These are phyloP conservation scores for Penicillium alfredii DNA, from an alignment of 495 filamentous ascomycete genomes.

Conservation along the genomic window DNA sequence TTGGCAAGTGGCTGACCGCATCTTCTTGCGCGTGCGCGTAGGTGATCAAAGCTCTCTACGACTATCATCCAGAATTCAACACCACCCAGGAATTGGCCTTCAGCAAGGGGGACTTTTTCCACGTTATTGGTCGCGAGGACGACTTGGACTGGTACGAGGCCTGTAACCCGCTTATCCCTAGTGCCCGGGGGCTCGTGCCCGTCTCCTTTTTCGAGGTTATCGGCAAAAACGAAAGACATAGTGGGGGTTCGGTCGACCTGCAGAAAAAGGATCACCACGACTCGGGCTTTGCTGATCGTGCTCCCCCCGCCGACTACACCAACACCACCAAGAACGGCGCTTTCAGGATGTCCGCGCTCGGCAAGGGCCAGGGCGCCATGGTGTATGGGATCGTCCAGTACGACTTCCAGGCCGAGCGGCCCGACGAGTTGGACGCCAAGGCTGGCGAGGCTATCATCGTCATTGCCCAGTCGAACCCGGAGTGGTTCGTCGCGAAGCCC, in stretches of 20 bases:
- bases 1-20: constrained; percentile 15
- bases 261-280: constrained; percentile 60
- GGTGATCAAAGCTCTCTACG: constrained; percentile 96
- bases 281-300: constrained; percentile 72
- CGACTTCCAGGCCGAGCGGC: constrained; percentile 91
- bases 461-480: constrained; percentile 97
- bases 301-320: constrained; percentile 32
- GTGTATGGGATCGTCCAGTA: constrained; percentile 97
- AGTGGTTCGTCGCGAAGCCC: constrained; percentile 99
- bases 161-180: constrained; percentile 87
- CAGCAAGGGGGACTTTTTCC: constrained; percentile 92
- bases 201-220: constrained; percentile 89
- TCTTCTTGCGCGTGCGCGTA: constrained; percentile 36
- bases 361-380: constrained; percentile 70
- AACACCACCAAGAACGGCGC: constrained; percentile 23
- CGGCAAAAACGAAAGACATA: constrained; percentile 81
- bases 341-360: constrained; percentile 49
- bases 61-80: constrained; percentile 69
- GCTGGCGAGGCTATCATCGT: constrained; percentile 95
- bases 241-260: constrained; percentile 63
- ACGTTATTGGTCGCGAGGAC: constrained; percentile 95
- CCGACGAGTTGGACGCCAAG: constrained; percentile 92
- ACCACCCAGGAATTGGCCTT: constrained; percentile 76
- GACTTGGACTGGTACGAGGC: constrained; percentile 97
- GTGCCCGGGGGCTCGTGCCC: constrained; percentile 84